A percentile compares a stretch with the other conserved stretches of the same genome.
These are phyloP conservation scores for Luvunga scandens DNA, from an alignment of 345 rosid species.

Conservation along the genomic window DNA sequence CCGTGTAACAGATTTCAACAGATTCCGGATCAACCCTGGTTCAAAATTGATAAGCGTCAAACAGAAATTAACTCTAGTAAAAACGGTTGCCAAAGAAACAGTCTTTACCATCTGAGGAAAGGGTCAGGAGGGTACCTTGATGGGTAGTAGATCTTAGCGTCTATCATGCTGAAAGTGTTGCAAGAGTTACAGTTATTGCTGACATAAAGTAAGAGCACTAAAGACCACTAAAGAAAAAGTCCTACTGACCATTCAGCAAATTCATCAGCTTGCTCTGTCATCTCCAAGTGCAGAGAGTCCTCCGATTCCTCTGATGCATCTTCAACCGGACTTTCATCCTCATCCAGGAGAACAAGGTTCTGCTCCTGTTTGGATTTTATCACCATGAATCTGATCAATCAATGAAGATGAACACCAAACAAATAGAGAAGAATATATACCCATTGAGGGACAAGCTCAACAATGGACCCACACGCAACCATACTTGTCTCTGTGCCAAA, in stretches of 20 bases:
- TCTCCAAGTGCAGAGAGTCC: constrained; percentile 38
- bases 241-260: constrained; percentile 52
- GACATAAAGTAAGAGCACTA: neutral
- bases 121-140: constrained; percentile 48
- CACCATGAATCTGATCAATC: constrained; percentile 5
- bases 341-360: constrained; percentile 66
- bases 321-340: constrained; percentile 47
- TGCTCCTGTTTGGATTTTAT: constrained; percentile 31
- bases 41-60: constrained; percentile 3
- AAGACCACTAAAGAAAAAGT: neutral
- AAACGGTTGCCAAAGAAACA: neutral
- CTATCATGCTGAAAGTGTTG: constrained; percentile 49
- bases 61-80: constrained; percentile 1
- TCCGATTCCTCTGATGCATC: constrained; percentile 32
- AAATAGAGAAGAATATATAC: neutral
- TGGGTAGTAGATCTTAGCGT: constrained; percentile 59
- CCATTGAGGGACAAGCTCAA: constrained; percentile 2
- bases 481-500: neutral
- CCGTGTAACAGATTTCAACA: constrained; percentile 58
- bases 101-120: neutral
- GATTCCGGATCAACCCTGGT: constrained; percentile 69
- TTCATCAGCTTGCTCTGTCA: constrained; percentile 28
- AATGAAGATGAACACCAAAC: constrained; percentile 3
- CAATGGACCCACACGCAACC: neutral
- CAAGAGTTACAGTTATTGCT: constrained; percentile 22